These are phyloP conservation scores for Penicillium paxilli DNA, from an alignment of 495 filamentous ascomycete species.

Conservation along the genomic window DNA sequence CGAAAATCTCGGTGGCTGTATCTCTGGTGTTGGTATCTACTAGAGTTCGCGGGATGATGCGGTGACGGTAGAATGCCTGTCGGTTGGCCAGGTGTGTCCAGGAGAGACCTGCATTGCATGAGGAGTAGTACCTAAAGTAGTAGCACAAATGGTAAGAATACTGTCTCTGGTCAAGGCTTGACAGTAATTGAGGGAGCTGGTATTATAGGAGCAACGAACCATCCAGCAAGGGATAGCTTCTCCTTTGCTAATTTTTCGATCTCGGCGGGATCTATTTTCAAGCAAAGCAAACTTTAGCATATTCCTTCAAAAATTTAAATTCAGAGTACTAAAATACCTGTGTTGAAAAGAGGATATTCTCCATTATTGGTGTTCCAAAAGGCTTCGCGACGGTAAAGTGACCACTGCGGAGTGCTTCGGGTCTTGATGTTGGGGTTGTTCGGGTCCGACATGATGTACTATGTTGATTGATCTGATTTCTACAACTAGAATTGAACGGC, in stretches of 20 bases:
- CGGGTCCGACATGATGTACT: constrained; percentile 14
- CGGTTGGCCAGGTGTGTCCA: constrained; percentile 67
- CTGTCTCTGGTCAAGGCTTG: no score
- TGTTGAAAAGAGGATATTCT: constrained; percentile 12
- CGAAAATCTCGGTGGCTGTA: constrained; percentile 60
- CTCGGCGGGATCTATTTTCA: constrained; percentile 6
- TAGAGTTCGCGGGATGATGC: constrained; percentile 62
- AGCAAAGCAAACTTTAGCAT: no score
- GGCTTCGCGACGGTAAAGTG: constrained; percentile 13
- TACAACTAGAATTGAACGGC: no score
- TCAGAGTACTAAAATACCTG: constrained; percentile 6
- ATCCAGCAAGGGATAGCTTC: constrained; percentile 16
- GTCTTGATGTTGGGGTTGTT: constrained; percentile 13
- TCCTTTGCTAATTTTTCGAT: constrained; percentile 12
- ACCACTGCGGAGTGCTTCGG: constrained; percentile 14
- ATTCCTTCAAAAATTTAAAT: no score
- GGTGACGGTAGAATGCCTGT: constrained; percentile 67
- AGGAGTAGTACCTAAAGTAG: constrained; percentile 54
- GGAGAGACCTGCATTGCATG: constrained; percentile 65
- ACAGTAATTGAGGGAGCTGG: background rate
- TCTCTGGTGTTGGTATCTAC: constrained; percentile 62
- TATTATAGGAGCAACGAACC: no score
- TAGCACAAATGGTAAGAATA: no score
- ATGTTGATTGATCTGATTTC: background rate
- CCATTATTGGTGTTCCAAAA: constrained; percentile 17